Evolutionary conservation across 2,329 filamentous ascomycete species (phyloP).

Genomic region (Penicillium sclerotiorum): DNA sequence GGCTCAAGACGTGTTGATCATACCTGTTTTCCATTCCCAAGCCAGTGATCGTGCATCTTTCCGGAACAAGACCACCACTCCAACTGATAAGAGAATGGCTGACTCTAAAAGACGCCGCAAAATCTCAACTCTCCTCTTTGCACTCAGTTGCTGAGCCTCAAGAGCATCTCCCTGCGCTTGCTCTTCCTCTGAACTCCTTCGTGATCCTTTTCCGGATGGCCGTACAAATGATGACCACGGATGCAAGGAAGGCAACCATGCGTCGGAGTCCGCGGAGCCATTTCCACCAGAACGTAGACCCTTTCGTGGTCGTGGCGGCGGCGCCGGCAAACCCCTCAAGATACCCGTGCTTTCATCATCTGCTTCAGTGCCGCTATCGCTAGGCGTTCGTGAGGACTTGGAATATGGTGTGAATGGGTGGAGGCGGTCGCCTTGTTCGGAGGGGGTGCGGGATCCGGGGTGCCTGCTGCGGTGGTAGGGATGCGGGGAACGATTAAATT

Average conservation of each 20-base stretch:
- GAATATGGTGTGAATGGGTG: slow-evolving; percentile 31
- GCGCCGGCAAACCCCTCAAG: slow-evolving; percentile 80
- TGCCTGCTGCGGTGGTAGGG: slow-evolving; percentile 68
- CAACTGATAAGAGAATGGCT: slow-evolving; percentile 56
- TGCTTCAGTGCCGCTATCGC: slow-evolving; percentile 91
- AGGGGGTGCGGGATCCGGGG: slow-evolving; percentile 53
- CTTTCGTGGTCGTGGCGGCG: slow-evolving; percentile 72
- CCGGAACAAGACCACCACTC: slow-evolving; percentile 45
- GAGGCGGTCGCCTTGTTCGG: slow-evolving; percentile 37
- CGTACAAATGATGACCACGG: slow-evolving; percentile 38
- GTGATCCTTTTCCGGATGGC: slow-evolving; percentile 29
- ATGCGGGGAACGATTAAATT: slow-evolving; percentile 65
- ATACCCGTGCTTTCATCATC: slow-evolving; percentile 82
- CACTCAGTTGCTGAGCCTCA: slow-evolving; percentile 29
- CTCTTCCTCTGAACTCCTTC: slow-evolving; percentile 36
- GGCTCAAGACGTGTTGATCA: not conserved
- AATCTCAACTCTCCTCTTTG: slow-evolving; percentile 44
- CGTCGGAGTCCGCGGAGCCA: slow-evolving; percentile 26
- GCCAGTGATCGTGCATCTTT: slow-evolving; percentile 34
- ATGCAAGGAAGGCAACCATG: slow-evolving; percentile 33
- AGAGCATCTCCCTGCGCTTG: slow-evolving; percentile 24
- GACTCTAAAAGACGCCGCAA: slow-evolving; percentile 57
- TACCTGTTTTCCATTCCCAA: slow-evolving; percentile 44
- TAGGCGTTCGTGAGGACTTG: slow-evolving; percentile 64
- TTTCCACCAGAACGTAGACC: slow-evolving; percentile 61